Percentiles rank a stretch among this genome's conserved stretches.
phyloP scores from a whole-genome alignment of 352 stramenopile genomes.

The Globisporangium spinosum region DNA sequence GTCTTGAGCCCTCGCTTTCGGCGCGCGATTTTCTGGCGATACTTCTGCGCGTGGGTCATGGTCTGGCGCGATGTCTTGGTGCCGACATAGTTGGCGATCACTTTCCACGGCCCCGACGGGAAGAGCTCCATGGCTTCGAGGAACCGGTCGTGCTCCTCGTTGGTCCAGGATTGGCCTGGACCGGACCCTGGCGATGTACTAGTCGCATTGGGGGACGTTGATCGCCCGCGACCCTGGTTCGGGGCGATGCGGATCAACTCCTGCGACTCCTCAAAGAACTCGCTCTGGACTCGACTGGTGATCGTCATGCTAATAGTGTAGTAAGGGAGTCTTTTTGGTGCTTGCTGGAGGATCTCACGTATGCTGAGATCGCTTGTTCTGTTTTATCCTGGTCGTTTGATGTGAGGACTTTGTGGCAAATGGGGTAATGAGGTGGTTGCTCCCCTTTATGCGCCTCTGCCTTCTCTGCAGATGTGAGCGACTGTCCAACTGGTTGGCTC shows the following conservation, averaged over 20 bases:
- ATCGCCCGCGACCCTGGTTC: conserved; percentile 11
- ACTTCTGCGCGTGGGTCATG: conserved; percentile 32
- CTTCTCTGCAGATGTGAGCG: neutral
- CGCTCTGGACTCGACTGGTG: conserved; percentile 18
- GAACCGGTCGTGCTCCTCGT: conserved; percentile 27
- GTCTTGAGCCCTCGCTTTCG: conserved; percentile 22
- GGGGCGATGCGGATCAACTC: conserved; percentile 22
- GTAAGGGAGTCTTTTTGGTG: neutral
- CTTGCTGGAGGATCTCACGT: neutral
- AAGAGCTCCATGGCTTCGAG: conserved; percentile 28
- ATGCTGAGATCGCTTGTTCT: neutral
- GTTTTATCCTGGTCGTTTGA: neutral
- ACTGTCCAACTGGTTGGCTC: neutral
- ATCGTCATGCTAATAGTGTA: conserved; percentile 11
- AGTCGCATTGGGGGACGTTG: neutral
- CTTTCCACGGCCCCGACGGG: conserved; percentile 25
- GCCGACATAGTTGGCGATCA: conserved; percentile 25
- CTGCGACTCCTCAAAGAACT: conserved; percentile 20
- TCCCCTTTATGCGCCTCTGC: neutral
- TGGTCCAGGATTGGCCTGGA: conserved; percentile 19
- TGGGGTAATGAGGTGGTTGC: conserved; percentile 17
- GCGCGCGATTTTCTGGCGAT: conserved; percentile 26
- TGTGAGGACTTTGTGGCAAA: conserved; percentile 4
- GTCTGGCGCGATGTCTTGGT: conserved; percentile 25
- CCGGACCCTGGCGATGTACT: neutral